Conservation (phyloP, 1,284 basidiomycete species). For the Melampsora americana region DNA sequence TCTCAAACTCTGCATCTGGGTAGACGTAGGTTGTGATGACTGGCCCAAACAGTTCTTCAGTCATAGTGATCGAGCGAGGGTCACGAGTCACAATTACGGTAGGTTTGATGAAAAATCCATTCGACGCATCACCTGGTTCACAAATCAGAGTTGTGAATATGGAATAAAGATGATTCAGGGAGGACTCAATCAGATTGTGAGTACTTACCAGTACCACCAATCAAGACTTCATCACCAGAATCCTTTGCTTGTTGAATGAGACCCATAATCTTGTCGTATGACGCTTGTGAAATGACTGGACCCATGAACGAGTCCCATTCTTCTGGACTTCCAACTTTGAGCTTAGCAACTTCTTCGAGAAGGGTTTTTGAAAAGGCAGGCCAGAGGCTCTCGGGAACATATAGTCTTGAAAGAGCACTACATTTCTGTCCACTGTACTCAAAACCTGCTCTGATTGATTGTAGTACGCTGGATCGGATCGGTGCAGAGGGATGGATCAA, state of each 20-base stretch:
- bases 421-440: constrained; percentile 99
- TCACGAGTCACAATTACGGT: constrained; percentile 93
- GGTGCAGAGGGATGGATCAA: constrained; percentile 84
- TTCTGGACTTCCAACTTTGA: constrained; percentile 75
- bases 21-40: constrained; percentile 90
- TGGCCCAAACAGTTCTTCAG: constrained; percentile 95
- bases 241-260: constrained; percentile 86
- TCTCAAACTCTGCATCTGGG: constrained; percentile 75
- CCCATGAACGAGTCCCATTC: constrained; percentile 88
- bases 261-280: constrained; percentile 81
- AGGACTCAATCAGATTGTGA: not conserved
- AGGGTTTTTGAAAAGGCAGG: constrained; percentile 78
- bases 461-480: constrained; percentile 78
- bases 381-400: constrained; percentile 86
- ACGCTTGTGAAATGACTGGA: constrained; percentile 82
- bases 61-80: constrained; percentile 84
- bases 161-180: not conserved
- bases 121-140: constrained; percentile 71
- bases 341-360: constrained; percentile 70
- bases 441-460: constrained; percentile 84
- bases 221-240: constrained; percentile 79
- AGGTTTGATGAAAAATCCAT: constrained; percentile 89
- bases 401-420: constrained; percentile 84
- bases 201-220: constrained; percentile 70
- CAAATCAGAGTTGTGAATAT: not conserved